Evolutionary conservation across 1,284 basidiomycete genomes (phyloP), one percentile per base, ranked within the genome.

Genomic region (Xerocomus nothofagi): DNA sequence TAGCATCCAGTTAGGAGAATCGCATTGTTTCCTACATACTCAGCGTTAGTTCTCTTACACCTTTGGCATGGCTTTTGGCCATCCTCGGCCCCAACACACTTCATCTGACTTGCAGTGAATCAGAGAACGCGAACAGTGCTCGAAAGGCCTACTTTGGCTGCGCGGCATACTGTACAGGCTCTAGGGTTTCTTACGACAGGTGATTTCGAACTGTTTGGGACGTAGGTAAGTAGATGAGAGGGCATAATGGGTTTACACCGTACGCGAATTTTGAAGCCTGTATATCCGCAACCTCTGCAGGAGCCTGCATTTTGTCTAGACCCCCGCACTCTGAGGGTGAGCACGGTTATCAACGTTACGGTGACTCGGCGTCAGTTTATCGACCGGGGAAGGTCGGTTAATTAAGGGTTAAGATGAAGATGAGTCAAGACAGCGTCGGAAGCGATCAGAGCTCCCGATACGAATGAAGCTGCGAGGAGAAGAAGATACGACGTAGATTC

Each of bases 21-120:
- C 29, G 40, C 39, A 45, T 57, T 58, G 65, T 69, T 55, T 38
- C 15, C 40, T 49, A 66, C 66, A 49, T 65, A 89, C 88, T 89
- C 82, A 50, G 81, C 78, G 54, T 84, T 84, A 34, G 86, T 80
- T 49, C 89, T 84, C 66, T 80, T 85, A 71, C 88, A 91, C 44
- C 88, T 82, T 63, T 90, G 85, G 60, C 88, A 91, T 26, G 79
- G 80, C 57, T 81, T 79, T 56, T 79, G 76, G 49, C 87, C 87
- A 61, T 91, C 88, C 61, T 91, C 88, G 43, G 89, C 84, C 34
- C 87, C 88, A 48, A 91, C 88, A 60, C 88, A 91, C 68, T 91
- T 90, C 88, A 91, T 91, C 89, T 91, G 50, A 33, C 51, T 47
- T 51, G 51, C 45, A 48, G 50, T 57, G 51, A 61, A 51, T 48